Conservation (phyloP, 2,329 filamentous ascomycete genomes). For the Penicillium sp. region DNA sequence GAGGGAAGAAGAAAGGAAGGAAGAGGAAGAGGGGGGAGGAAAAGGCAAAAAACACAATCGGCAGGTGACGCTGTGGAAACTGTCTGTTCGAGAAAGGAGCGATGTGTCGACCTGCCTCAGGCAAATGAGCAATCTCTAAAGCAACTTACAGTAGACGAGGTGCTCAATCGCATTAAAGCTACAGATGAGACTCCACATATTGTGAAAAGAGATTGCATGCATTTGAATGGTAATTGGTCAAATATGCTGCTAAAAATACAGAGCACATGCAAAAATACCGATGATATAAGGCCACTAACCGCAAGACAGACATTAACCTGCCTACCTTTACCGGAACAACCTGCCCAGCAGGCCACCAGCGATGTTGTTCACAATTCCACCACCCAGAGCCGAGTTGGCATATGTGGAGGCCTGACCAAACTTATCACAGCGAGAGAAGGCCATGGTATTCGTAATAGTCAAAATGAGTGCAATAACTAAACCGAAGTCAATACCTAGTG, state of each 20-base stretch:
- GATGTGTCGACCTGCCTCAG: not conserved
- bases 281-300: not conserved
- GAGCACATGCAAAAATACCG: not conserved
- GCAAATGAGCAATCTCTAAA: not conserved
- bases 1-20: not conserved
- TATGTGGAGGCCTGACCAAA: slow-evolving; percentile 60
- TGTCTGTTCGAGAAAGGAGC: not conserved
- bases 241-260: slow-evolving; percentile 8
- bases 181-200: not conserved
- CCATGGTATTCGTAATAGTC: slow-evolving; percentile 53
- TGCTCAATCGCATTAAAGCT: not conserved
- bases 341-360: slow-evolving; percentile 57
- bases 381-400: slow-evolving; percentile 56
- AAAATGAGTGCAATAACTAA: slow-evolving; percentile 51
- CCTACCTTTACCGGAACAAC: slow-evolving; percentile 48
- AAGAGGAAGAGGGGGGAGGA: not conserved
- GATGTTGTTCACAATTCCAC: slow-evolving; percentile 55
- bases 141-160: not conserved
- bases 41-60: not conserved
- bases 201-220: not conserved
- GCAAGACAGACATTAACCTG: not conserved
- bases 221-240: slow-evolving; percentile 9
- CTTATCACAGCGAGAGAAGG: slow-evolving; percentile 53
- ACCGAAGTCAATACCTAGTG: not conserved
- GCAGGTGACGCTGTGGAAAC: not conserved